Conservation (phyloP, 352 stramenopile genomes). For the Phytophthora gonapodyides region DNA sequence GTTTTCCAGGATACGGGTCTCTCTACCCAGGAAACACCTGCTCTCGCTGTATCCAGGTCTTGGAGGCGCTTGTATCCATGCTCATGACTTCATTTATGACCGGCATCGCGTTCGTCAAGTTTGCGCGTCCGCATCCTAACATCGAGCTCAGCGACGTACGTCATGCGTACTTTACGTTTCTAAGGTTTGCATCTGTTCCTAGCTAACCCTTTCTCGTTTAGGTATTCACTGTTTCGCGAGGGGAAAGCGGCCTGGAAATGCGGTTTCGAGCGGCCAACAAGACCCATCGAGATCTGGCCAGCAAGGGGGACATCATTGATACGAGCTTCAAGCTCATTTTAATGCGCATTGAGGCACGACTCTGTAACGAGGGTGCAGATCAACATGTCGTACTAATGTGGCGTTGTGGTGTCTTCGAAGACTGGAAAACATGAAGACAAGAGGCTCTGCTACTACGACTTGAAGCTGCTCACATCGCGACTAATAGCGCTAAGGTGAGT, state of each 20-base stretch:
- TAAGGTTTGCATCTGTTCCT: too few relatives aligned
- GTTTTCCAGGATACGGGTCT: conserved; percentile 47
- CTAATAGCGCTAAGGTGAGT: conserved; percentile 49
- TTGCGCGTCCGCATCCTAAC: conserved; percentile 50
- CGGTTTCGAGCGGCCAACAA: conserved; percentile 64
- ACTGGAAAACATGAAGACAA: conserved; percentile 42
- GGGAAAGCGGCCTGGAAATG: conserved; percentile 47
- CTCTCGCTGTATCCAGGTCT: conserved; percentile 53
- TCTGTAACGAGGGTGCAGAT: not conserved
- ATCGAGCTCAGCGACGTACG: conserved; percentile 56
- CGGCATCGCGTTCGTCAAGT: conserved; percentile 67
- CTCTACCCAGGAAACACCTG: conserved; percentile 54
- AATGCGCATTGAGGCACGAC: conserved; percentile 59
- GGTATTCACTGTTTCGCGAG: conserved; percentile 50
- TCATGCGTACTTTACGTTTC: not conserved
- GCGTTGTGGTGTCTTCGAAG: conserved; percentile 19
- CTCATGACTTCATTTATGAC: conserved; percentile 64
- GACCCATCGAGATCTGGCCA: conserved; percentile 44
- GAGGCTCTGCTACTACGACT: conserved; percentile 69
- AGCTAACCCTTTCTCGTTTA: not conserved
- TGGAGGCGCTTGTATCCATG: conserved; percentile 63
- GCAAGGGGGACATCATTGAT: conserved; percentile 56
- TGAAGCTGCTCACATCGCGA: conserved; percentile 47
- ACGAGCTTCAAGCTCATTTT: conserved; percentile 67
- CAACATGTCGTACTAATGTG: too few relatives aligned